Base-by-base conservation (phyloP, 805 yeast genomes). In the Sugiyamaella chiloensis region DNA sequence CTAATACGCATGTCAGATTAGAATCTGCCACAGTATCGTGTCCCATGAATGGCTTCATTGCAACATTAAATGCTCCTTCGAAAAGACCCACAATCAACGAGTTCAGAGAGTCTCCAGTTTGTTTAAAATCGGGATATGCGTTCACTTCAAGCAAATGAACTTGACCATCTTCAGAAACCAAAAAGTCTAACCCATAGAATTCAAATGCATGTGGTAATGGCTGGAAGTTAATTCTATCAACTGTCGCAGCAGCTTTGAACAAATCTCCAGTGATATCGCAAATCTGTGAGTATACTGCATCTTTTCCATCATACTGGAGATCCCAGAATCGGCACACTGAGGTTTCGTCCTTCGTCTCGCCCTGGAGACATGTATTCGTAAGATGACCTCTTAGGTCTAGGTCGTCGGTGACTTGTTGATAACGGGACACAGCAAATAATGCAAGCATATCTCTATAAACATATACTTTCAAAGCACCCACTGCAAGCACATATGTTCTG, bases 81-180 rank as follows among this genome's bases (percentile, higher is more conserved):
- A 90, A 85, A 37, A 90, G 69, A 29, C 76, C 84, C 53, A 74
- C 73, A 30, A 93, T 87, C 24, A 93, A 85, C 1, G 57, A 70
- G 60, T 84, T 85, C 57, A 91, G 70, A 5, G 76, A 84, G 12
- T 70, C 77, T 14, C 99, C 99, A 0, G 98, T 93, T 67, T 93
- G 99, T 60, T 88, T 89, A 69, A 93, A 93, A 62, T 93, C 99
- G 1, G 99, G 99, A 61, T 84, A 93, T 12, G 98, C 83, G 60
- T 93, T 93, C 39, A 89, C 87, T 64, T 93, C 98, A 35, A 91
- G 67, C 23, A 93, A 61, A 39, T 72, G 73, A 2, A 85, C 91
- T 11, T 73, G 63, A 19, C 65, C 61, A 26, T 51, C 47, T 24
- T 78, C 69, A 1, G 66, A 68, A 14, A 93, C 85, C 46, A 93